Evolutionary conservation across 148 eudicot genomes (phyloP), one percentile per base, ranked within the genome.

Genomic region (Linanthus parryae): DNA sequence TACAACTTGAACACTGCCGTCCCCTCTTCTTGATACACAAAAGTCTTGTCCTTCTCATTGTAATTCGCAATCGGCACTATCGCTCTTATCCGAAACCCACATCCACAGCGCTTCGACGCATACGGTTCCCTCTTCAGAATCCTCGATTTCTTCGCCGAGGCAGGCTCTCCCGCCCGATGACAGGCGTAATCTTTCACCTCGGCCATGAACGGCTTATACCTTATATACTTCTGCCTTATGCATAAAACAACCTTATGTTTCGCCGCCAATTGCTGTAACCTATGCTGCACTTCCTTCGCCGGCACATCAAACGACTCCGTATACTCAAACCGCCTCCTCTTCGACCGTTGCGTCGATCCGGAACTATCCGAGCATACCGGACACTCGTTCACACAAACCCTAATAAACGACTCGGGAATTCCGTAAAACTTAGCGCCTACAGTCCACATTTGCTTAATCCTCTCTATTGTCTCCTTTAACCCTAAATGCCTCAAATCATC

Each of bases 151-250:
- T 87, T 87, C 0, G 85, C 70, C 5, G 81, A 76, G 1, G 80
- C 85, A 0, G 97, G 98, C 56, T 79, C 90, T 12, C 98, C 98
- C 0, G 94, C 98, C 66, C 98, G 60, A 41, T 91, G 98, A 73
- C 96, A 87, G 1, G 98, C 96, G 45, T 87, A 91, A 63, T 91
- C 98, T 58, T 91, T 91, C 19, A 91, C 98, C 79, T 91, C 98
- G 0, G 98, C 98, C 89, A 91, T 83, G 61, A 91, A 87, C 21
- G 98, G 98, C 74, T 91, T 91, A 59, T 84, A 81, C 80, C 95
- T 74, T 74, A 91, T 84, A 67, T 91, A 91, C 67, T 91, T 91
- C 74, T 91, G 95, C 54, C 98, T 69, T 46, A 91, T 91, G 42
- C 98, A 91, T 19, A 91, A 67, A 34, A 87, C 98, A 16, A 91